These are phyloP conservation scores for Scopulariopsis brevicaulis DNA, from an alignment of 2,329 filamentous ascomycete genomes.

Conservation along the genomic window DNA sequence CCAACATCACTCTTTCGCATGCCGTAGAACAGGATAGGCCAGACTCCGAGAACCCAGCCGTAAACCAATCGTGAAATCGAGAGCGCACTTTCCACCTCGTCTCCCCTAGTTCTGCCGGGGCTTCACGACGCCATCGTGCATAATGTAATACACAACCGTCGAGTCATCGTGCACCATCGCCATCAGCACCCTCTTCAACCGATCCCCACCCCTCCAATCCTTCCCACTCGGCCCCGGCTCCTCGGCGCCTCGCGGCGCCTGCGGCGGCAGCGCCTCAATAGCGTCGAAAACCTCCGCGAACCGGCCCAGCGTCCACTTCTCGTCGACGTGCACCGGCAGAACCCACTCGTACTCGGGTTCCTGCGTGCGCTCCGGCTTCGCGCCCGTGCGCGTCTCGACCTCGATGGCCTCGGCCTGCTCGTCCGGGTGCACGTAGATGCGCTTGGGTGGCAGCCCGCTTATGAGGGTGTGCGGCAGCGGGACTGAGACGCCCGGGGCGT, in stretches of 20 bases:
- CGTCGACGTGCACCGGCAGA: conserved; percentile 58
- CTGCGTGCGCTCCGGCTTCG: conserved; percentile 26
- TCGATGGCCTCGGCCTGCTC: conserved; percentile 67
- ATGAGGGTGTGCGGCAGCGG: conserved; percentile 50
- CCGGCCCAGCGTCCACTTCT: conserved; percentile 57
- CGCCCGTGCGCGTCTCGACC: conserved; percentile 36
- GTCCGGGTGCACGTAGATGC: conserved; percentile 70
- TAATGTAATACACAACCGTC: conserved; percentile 73
- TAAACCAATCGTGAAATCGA: neutral
- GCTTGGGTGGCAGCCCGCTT: conserved; percentile 59
- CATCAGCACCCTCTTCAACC: conserved; percentile 59
- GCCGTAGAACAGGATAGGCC: neutral
- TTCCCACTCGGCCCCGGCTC: conserved; percentile 17
- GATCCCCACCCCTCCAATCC: conserved; percentile 30
- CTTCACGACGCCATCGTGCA: conserved; percentile 81
- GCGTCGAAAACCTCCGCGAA: conserved; percentile 63
- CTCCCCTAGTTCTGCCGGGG: conserved; percentile 60
- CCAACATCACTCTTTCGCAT: neutral
- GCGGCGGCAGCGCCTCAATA: conserved; percentile 27
- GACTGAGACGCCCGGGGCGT: conserved; percentile 17
- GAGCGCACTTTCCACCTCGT: neutral
- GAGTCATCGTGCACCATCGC: conserved; percentile 70
- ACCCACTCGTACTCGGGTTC: conserved; percentile 63
- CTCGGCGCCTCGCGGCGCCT: conserved; percentile 10
- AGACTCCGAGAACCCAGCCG: neutral